phyloP scores from a whole-genome alignment of 768 basidiomycete genomes.

The Obba rivulosa region DNA sequence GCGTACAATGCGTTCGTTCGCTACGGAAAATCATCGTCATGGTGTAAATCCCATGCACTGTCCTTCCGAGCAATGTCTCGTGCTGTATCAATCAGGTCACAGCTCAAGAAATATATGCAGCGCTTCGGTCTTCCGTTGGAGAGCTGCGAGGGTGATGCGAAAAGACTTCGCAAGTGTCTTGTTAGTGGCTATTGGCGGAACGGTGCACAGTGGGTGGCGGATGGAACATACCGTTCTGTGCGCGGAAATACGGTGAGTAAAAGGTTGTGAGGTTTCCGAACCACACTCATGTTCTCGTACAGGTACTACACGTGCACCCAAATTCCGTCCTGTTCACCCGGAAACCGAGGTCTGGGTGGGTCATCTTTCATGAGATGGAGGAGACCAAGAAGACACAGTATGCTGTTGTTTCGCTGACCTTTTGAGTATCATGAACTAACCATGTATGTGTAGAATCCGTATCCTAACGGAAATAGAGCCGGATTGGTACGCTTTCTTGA shows the following conservation, averaged over 20 bases:
- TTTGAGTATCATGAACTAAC: constrained; percentile 13
- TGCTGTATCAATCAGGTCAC: constrained; percentile 90
- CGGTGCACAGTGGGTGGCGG: constrained; percentile 84
- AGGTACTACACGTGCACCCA: constrained; percentile 89
- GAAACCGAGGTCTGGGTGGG: constrained; percentile 88
- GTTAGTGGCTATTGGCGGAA: constrained; percentile 94
- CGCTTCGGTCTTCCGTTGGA: constrained; percentile 78
- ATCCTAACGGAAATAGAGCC: constrained; percentile 93
- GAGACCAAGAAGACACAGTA: constrained; percentile 94
- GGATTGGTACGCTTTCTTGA: constrained; percentile 61
- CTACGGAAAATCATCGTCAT: constrained; percentile 79
- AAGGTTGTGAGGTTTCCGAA: not conserved
- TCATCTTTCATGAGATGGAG: constrained; percentile 92
- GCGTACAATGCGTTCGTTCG: constrained; percentile 91
- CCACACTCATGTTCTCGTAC: not conserved
- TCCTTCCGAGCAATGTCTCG: constrained; percentile 94
- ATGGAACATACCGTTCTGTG: constrained; percentile 90
- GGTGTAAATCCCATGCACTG: constrained; percentile 90
- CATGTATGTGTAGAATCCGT: constrained; percentile 56
- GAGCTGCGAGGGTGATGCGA: constrained; percentile 88
- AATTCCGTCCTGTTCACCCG: constrained; percentile 92
- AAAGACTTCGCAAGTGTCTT: constrained; percentile 79
- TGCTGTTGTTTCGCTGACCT: constrained; percentile 22
- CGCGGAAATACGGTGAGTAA: constrained; percentile 71
- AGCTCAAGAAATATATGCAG: constrained; percentile 91